Conservation (phyloP, 1,139 yeast genomes). For the Kodamaea arcana region DNA sequence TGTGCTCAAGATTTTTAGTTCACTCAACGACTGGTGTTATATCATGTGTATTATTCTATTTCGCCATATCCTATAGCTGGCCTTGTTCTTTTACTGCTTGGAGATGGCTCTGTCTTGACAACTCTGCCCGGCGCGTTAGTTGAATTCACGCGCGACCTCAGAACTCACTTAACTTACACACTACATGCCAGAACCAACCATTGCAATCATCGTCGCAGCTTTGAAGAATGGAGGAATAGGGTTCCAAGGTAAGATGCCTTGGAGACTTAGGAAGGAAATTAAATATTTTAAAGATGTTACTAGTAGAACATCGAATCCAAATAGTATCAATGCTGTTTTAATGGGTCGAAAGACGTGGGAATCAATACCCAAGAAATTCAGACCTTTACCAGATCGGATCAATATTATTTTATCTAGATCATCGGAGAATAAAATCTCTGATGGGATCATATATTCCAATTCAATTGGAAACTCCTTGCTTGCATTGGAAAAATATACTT, state of each 20-base stretch:
- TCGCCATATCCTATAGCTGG: too few relatives aligned
- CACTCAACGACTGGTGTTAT: too few relatives aligned
- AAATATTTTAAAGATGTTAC: constrained; percentile 79
- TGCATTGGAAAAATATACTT: constrained; percentile 13
- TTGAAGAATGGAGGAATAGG: constrained; percentile 87
- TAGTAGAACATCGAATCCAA: constrained; percentile 30
- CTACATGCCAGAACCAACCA: constrained; percentile 25
- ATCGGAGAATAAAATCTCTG: constrained; percentile 16
- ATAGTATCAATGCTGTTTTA: constrained; percentile 66
- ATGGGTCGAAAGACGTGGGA: constrained; percentile 99
- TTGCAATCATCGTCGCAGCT: constrained; percentile 79
- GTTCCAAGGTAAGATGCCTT: constrained; percentile 73
- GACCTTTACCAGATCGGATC: constrained; percentile 74
- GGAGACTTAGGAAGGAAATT: constrained; percentile 85
- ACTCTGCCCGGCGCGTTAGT: too few relatives aligned
- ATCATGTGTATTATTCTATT: too few relatives aligned
- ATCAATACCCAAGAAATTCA: constrained; percentile 76
- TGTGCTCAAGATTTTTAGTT: too few relatives aligned
- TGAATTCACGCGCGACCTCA: too few relatives aligned
- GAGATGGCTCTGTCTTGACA: too few relatives aligned
- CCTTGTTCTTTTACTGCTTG: too few relatives aligned
- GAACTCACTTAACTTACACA: too few relatives aligned
- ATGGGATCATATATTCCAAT: constrained; percentile 28
- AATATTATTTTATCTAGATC: constrained; percentile 72
- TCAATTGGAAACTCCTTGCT: constrained; percentile 46